Evolutionary conservation across 2,329 filamentous ascomycete species (phyloP), one percentile per base, ranked within the genome.

Genomic region (Fusarium tjaetaba): DNA sequence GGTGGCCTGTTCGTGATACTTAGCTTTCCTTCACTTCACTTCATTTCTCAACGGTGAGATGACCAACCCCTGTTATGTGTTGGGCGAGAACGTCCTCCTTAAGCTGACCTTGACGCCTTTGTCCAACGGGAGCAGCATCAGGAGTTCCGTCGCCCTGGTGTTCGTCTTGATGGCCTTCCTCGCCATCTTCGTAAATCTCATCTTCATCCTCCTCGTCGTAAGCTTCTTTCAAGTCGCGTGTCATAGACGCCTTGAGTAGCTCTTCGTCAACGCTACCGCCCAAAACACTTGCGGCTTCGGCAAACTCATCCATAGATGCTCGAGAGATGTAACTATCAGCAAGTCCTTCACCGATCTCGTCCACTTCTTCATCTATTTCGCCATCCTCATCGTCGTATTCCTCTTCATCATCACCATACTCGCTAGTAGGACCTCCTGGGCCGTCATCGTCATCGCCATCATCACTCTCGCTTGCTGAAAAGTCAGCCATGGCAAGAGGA

Each of bases 401-500:
- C 4, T 85, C 83, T 3, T 84, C 78, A 58, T 84, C 81, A 24
- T 88, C 87, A 5, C 84, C 86, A 34, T 87, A 83, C 20, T 72
- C 72, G 67, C 79, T 82, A 9, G 70, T 84, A 14, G 87, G 85
- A 14, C 86, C 84, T 38, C 86, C 86, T 39, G 89, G 88, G 22
- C 90, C 89, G 36, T 38, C 36, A 2, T 87, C 86, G 11, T 86
- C 88, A 4, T 88, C 88, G 8, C 88, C 86, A 2, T 87, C 88
- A 18, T 77, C 82, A 59, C 81, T 91, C 70, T 96, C 95, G 49
- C 93, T 97, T 59, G 93, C 93, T 2, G 93, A 95, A 77, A 98
- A 98, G 61, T 97, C 94, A 46, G 95, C 93, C 32, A 98, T 84
- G 57, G 97, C 94, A 22, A 96, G 87, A 5, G 95, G 94, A 53